Percentiles rank a stretch among this genome's conserved stretches.
Evolutionary conservation across 1,139 yeast genomes (phyloP).

Genomic region (Lodderomyces orthopsilosis): DNA sequence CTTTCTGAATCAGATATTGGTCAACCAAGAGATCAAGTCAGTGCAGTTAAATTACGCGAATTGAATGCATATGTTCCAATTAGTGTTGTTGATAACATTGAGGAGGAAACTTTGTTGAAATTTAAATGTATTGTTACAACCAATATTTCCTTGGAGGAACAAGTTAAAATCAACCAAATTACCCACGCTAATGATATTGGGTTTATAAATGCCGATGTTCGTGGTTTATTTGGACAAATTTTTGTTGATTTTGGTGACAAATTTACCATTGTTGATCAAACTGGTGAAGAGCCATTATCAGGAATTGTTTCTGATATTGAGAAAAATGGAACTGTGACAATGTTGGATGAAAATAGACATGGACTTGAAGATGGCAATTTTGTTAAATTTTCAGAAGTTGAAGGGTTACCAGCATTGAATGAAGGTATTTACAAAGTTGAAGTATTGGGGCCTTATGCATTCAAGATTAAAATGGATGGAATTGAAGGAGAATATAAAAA

Average conservation of each 20-base stretch:
- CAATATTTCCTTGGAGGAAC: conserved; percentile 70
- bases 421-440: conserved; percentile 76
- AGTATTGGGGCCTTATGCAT: conserved; percentile 93
- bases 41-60: conserved; percentile 68
- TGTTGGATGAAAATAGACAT: conserved; percentile 88
- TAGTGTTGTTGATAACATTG: conserved; percentile 56
- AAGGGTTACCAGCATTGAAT: conserved; percentile 67
- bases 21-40: conserved; percentile 67
- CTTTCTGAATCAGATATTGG: conserved; percentile 72
- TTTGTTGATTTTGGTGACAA: conserved; percentile 88
- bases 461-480: conserved; percentile 59
- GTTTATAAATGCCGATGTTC: conserved; percentile 75
- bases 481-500: conserved; percentile 62
- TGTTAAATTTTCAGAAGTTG: conserved; percentile 84
- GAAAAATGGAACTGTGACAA: conserved; percentile 85
- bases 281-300: conserved; percentile 86
- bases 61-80: conserved; percentile 89
- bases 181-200: conserved; percentile 75
- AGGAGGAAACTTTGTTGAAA: conserved; percentile 46
- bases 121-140: conserved; percentile 86
- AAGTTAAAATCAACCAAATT: conserved; percentile 68
- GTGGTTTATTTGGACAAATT: conserved; percentile 85
- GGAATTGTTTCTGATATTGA: conserved; percentile 92
- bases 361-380: conserved; percentile 90
- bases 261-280: conserved; percentile 77